Conservation (phyloP, 148 eudicot species). For the Arctostaphylos glauca region DNA sequence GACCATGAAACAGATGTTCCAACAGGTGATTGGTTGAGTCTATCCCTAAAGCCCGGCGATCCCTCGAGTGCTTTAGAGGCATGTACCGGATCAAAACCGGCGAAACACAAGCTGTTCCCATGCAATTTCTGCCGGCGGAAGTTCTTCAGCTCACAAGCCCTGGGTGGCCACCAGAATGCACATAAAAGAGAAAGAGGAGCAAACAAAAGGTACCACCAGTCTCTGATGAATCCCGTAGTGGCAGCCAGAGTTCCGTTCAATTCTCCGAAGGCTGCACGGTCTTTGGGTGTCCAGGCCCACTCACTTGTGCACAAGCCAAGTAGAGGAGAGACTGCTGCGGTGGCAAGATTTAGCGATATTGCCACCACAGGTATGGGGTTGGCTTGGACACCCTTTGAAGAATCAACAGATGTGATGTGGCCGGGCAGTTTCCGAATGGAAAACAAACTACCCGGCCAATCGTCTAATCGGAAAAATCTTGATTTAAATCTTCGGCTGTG, state of each 20-base stretch:
- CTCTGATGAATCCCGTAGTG: neutral
- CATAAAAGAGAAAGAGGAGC: constrained; percentile 37
- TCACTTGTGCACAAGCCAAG: constrained; percentile 22
- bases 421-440: constrained; percentile 32
- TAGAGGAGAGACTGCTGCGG: neutral
- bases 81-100: neutral
- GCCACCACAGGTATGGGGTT: neutral
- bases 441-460: constrained; percentile 11
- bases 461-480: constrained; percentile 11
- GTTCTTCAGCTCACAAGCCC: constrained; percentile 38
- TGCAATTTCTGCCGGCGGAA: constrained; percentile 35
- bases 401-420: constrained; percentile 12
- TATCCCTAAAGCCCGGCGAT: neutral
- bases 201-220: constrained; percentile 7
- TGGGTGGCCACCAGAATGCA: constrained; percentile 49
- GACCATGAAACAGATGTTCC: neutral
- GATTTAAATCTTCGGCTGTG: constrained; percentile 31
- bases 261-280: constrained; percentile 6
- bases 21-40: constrained; percentile 25
- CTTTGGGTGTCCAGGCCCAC: constrained; percentile 28
- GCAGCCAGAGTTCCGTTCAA: neutral
- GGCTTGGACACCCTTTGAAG: constrained; percentile 13
- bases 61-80: constrained; percentile 11
- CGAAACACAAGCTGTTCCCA: constrained; percentile 24
- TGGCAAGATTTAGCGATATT: constrained; percentile 7